A percentile compares a stretch with the other conserved stretches of the same genome.
These are phyloP conservation scores for Fusarium sp. DNA, from an alignment of 2,329 filamentous ascomycete species.

Conservation along the genomic window DNA sequence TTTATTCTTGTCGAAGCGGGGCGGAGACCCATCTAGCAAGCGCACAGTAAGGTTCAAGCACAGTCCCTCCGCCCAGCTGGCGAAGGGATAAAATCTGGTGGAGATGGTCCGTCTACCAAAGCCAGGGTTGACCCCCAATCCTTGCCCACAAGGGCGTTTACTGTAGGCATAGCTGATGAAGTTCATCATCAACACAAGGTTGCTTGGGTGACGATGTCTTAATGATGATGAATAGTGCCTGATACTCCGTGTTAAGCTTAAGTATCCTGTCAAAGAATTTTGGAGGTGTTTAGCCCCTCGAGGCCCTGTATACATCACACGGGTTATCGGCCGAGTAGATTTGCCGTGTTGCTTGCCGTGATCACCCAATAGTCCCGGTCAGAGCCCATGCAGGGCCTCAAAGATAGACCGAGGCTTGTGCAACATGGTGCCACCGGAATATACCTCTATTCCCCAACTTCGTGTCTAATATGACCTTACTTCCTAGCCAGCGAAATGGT, in stretches of 20 bases:
- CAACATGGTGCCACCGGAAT: neutral
- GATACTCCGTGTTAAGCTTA: neutral
- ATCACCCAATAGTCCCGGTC: neutral
- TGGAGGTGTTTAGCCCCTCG: neutral
- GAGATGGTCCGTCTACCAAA: neutral
- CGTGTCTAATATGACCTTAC: neutral
- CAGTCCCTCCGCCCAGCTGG: neutral
- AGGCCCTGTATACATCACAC: neutral
- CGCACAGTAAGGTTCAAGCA: neutral
- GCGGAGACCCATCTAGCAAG: neutral
- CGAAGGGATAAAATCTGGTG: neutral
- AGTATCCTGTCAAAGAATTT: neutral
- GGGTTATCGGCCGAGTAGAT: neutral
- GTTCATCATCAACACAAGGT: too few species aligned
- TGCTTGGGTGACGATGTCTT: neutral
- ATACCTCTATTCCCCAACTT: neutral
- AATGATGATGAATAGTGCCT: neutral
- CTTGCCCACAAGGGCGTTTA: neutral
- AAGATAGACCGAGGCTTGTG: neutral
- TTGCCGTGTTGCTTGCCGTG: neutral
- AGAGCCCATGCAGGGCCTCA: neutral
- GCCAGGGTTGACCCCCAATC: too few species aligned
- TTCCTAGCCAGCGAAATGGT: neutral
- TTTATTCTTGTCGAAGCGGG: neutral
- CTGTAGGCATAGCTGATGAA: neutral